Evolutionary conservation across 192 early-diverging fungal genomes (phyloP).

Genomic region (Piromyces finnis): DNA sequence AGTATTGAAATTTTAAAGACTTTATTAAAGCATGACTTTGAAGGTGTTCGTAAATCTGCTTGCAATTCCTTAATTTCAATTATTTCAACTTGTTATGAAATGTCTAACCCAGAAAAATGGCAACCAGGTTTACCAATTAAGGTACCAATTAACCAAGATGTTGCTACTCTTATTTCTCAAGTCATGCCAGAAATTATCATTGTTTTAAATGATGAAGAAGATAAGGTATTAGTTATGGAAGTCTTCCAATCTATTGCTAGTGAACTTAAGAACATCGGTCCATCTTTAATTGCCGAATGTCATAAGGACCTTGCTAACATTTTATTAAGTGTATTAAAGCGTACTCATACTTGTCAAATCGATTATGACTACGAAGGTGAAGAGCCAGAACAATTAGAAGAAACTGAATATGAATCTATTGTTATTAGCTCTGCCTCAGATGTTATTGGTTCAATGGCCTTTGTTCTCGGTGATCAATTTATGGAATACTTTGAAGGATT

Average conservation of each 20-base stretch:
- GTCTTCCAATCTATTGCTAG: neutral
- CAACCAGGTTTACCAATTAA: conserved; percentile 25
- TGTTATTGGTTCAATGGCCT: conserved; percentile 57
- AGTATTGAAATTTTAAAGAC: conserved; percentile 42
- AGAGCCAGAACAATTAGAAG: conserved; percentile 61
- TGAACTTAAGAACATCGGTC: neutral
- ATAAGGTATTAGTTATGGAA: conserved; percentile 40
- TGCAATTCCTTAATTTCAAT: conserved; percentile 52
- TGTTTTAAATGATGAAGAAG: conserved; percentile 68
- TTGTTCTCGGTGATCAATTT: conserved; percentile 55
- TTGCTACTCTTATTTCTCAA: conserved; percentile 42
- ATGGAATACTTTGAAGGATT: conserved; percentile 56
- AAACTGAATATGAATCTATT: conserved; percentile 67
- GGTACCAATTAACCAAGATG: conserved; percentile 57
- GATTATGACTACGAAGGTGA: conserved; percentile 25
- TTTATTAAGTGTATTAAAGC: neutral
- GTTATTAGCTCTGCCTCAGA: conserved; percentile 65
- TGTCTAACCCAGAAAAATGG: conserved; percentile 51
- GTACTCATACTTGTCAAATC: neutral
- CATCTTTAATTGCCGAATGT: neutral
- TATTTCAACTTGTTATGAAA: conserved; percentile 55
- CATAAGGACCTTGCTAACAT: neutral
- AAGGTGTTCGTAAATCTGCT: conserved; percentile 65
- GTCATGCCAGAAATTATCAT: conserved; percentile 49
- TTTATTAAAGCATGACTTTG: conserved; percentile 58